Percentiles rank a stretch among this genome's conserved stretches.
Conservation (phyloP, 352 stramenopile species). For the Phytopythium boreale region DNA sequence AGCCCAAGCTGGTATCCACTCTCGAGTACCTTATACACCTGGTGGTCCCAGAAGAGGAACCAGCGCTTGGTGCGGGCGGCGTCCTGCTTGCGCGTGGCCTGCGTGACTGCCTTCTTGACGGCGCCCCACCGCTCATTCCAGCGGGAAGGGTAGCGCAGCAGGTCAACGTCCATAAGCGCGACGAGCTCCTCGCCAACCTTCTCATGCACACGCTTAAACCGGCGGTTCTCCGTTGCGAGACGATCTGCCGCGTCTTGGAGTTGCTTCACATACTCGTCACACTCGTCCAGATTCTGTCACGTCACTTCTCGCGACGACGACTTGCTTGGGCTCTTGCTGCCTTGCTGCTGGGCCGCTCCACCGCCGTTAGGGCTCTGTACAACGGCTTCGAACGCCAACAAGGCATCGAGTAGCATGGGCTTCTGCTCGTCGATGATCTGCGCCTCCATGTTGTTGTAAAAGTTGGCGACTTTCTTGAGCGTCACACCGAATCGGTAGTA, state of each 20-base stretch:
- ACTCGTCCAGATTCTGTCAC: conserved; percentile 91
- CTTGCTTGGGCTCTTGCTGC: conserved; percentile 42
- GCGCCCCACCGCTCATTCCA: conserved; percentile 90
- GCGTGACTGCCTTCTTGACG: conserved; percentile 71
- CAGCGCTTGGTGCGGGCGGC: conserved; percentile 84
- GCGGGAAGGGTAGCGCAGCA: conserved; percentile 76
- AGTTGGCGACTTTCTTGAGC: conserved; percentile 95
- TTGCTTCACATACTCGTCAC: conserved; percentile 90
- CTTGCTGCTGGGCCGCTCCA: conserved; percentile 39
- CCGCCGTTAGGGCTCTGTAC: conserved; percentile 43
- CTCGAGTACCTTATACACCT: conserved; percentile 95
- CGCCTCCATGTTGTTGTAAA: conserved; percentile 95
- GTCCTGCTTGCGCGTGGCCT: conserved; percentile 79
- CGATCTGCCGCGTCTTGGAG: conserved; percentile 89
- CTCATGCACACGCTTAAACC: conserved; percentile 87
- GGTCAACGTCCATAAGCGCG: conserved; percentile 87
- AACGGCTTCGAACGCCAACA: conserved; percentile 90
- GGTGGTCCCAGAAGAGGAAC: conserved; percentile 93
- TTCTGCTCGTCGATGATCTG: conserved; percentile 95
- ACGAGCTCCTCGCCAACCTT: conserved; percentile 77
- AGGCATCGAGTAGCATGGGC: conserved; percentile 91
- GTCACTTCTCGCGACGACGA: conserved; percentile 52
- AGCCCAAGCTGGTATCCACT: conserved; percentile 92
- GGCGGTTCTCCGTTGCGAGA: conserved; percentile 88
- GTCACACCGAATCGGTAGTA: conserved; percentile 94